Evolutionary conservation across 257 asterid species (phyloP).

Genomic region (Ophiorrhiza pumila): DNA sequence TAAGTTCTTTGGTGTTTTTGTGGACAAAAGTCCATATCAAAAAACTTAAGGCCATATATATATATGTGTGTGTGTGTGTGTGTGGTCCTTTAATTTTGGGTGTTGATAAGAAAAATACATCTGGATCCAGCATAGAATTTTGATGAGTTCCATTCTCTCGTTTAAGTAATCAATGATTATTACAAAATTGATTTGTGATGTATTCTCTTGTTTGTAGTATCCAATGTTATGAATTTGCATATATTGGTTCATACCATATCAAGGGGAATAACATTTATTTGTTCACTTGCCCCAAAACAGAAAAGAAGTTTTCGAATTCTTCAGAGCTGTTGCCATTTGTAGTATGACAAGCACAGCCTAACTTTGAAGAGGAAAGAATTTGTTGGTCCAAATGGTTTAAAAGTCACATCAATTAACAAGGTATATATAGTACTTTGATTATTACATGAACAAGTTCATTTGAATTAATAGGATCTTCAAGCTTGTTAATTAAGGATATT

Average conservation of each 20-base stretch:
- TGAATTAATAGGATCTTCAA: background rate
- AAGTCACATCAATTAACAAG: background rate
- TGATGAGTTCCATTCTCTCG: background rate
- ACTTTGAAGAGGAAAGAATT: background rate
- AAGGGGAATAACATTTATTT: background rate
- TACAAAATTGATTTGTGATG: background rate
- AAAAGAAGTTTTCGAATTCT: background rate
- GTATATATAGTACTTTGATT: background rate
- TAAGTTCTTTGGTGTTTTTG: no score
- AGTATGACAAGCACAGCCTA: background rate
- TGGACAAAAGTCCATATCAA: background rate
- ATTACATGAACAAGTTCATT: background rate
- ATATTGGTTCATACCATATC: no score
- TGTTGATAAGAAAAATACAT: background rate
- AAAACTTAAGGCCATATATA: background rate
- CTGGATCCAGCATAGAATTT: background rate
- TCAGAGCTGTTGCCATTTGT: background rate
- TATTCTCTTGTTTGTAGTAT: background rate
- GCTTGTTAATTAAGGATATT: background rate
- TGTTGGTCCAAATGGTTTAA: constrained; percentile 8
- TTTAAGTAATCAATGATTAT: no score
- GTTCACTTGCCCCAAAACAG: background rate
- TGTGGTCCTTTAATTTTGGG: background rate
- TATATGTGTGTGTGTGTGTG: no score
- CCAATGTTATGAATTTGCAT: background rate